phyloP scores from a whole-genome alignment of 768 basidiomycete species.

The Pilatotrama ljubarskyi region DNA sequence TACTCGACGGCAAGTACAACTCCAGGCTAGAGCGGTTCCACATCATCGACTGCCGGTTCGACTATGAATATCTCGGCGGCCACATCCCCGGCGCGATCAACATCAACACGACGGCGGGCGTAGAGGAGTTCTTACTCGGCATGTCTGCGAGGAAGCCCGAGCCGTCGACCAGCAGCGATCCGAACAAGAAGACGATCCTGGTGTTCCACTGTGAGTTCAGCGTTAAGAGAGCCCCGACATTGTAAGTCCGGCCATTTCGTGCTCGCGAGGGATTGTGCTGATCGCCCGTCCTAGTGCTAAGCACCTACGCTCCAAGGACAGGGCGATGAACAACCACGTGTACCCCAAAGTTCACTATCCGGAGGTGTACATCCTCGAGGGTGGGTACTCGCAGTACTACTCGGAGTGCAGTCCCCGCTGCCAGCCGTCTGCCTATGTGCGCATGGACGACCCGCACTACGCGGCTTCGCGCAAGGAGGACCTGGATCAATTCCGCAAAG shows the following conservation, averaged over 20 bases:
- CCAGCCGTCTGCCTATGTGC: conserved; percentile 79
- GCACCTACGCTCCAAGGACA: conserved; percentile 87
- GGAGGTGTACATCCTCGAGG: conserved; percentile 95
- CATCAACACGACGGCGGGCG: conserved; percentile 74
- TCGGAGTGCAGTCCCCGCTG: conserved; percentile 68
- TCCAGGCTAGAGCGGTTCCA: conserved; percentile 66
- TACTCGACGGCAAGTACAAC: conserved; percentile 76
- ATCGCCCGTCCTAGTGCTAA: conserved; percentile 65
- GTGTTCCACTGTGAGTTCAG: conserved; percentile 99
- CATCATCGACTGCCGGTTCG: conserved; percentile 96
- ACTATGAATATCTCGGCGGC: conserved; percentile 93
- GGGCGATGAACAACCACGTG: conserved; percentile 80
- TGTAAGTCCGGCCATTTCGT: conserved; percentile 53
- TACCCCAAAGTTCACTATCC: conserved; percentile 96
- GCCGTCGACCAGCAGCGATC: conserved; percentile 75
- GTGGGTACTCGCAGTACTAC: conserved; percentile 92
- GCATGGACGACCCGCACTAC: conserved; percentile 93
- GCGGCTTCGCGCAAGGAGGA: conserved; percentile 80
- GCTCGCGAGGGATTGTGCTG: neutral
- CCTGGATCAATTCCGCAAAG: conserved; percentile 88
- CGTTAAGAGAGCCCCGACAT: conserved; percentile 91
- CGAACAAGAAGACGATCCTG: conserved; percentile 74
- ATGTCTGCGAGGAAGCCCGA: conserved; percentile 52
- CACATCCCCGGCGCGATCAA: conserved; percentile 93
- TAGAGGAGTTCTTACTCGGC: conserved; percentile 82